These are phyloP conservation scores for Malassezia globosa DNA, from an alignment of 1,284 basidiomycete species.

Conservation along the genomic window DNA sequence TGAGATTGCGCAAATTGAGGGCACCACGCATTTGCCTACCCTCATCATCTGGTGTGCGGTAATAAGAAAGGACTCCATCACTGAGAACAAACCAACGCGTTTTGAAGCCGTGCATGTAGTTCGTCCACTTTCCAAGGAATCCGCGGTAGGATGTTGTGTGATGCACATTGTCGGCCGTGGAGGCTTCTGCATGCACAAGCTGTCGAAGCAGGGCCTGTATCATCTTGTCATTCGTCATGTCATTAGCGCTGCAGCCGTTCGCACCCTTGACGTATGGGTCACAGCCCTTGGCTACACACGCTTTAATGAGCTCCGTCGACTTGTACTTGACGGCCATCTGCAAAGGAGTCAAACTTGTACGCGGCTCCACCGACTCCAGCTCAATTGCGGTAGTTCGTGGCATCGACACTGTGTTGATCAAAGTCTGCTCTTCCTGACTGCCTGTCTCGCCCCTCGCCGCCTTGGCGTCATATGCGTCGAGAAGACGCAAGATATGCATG, in stretches of 20 bases:
- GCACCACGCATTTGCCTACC: slow-evolving; percentile 73
- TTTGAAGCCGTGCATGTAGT: slow-evolving; percentile 78
- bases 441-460: slow-evolving; percentile 26
- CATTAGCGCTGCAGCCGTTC: slow-evolving; percentile 63
- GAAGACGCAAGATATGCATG: slow-evolving; percentile 61
- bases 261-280: slow-evolving; percentile 81
- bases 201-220: slow-evolving; percentile 74
- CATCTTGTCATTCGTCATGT: slow-evolving; percentile 60
- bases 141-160: slow-evolving; percentile 40
- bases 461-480: slow-evolving; percentile 49
- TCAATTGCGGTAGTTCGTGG: slow-evolving; percentile 32
- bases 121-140: slow-evolving; percentile 66
- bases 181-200: slow-evolving; percentile 48
- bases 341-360: slow-evolving; percentile 60
- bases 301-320: slow-evolving; percentile 69
- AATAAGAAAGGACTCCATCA: slow-evolving; percentile 64
- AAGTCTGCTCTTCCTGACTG: slow-evolving; percentile 61
- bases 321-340: slow-evolving; percentile 77
- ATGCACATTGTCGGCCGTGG: slow-evolving; percentile 47
- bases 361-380: slow-evolving; percentile 25
- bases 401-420: slow-evolving; percentile 25
- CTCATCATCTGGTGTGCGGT: slow-evolving; percentile 84
- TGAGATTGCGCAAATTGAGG: slow-evolving; percentile 72
- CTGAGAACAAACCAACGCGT: slow-evolving; percentile 89
- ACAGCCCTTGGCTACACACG: slow-evolving; percentile 70